Base-by-base conservation (phyloP, 1,284 basidiomycete genomes). In the Ceratobasidium papillatum region DNA sequence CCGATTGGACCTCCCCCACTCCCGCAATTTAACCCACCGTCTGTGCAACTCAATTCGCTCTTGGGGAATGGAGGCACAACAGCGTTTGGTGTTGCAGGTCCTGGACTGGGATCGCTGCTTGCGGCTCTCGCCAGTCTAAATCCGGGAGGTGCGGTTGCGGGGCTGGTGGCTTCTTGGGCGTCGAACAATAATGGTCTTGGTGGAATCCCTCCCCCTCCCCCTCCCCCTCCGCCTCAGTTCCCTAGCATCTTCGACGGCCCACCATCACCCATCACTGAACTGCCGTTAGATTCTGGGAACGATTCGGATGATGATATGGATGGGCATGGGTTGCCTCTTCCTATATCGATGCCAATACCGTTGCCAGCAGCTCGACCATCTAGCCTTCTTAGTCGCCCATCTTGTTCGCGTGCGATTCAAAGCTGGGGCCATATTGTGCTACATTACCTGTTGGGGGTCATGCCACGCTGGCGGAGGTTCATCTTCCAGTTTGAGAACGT, bases 401-500 rank as follows among this genome's bases (percentile, higher is more conserved):
- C 30, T 22, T 54, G 56, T 34, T 49, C 56, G 38, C 68, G 68
- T n/a, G 54, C 68, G 9, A 43, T 54, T n/a, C 68, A 71, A 19
- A 71, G 68, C 36, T 71, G 68, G 68, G 68, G 68, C 2, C 56
- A 71, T 49, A 71, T 71, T n/a, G 68, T 71, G 14, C 12, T 71
- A 25, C 68, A 71, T 49, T 71, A 71, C n/a, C n/a, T 71, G 9
- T 43, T 59, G 54, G 68, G 54, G n/a, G 68, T 61, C 2, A 71
- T 71, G 56, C 68, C 36, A 14, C 68, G 68, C 17, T 71, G 68
- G 68, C 38, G 43, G 36, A 25, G 68, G 54, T 71, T 71, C 56
- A 11, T 61, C 8, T 59, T 71, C 43, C 68, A 61, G 22, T 71
- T 71, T 34, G 68, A 71, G 56, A 71, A 71, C 36, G 36, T 71